A percentile compares a stretch with the other conserved stretches of the same genome.
These are phyloP conservation scores for Fusarium avenaceum DNA, from an alignment of 2,329 filamentous ascomycete genomes.

Conservation along the genomic window DNA sequence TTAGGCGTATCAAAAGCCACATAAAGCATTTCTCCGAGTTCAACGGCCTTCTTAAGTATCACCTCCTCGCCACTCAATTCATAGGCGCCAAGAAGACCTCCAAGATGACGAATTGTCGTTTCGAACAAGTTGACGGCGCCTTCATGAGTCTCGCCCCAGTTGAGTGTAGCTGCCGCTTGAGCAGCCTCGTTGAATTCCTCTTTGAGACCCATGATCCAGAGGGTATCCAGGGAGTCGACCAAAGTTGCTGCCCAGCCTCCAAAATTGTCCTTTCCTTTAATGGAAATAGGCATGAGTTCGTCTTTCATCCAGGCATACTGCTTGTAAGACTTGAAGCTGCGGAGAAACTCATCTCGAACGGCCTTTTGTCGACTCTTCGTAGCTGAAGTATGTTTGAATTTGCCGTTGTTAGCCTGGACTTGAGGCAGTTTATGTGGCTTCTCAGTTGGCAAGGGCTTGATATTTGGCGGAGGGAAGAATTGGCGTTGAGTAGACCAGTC, in stretches of 20 bases:
- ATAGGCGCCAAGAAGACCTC: constrained; percentile 65
- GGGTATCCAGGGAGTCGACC: constrained; percentile 72
- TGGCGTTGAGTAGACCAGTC: constrained; percentile 52
- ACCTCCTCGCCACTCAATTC: constrained; percentile 60
- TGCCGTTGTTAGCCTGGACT: constrained; percentile 50
- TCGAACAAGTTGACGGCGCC: constrained; percentile 66
- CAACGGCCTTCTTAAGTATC: constrained; percentile 50
- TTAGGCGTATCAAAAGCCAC: constrained; percentile 68
- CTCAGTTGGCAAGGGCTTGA: constrained; percentile 52
- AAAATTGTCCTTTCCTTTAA: constrained; percentile 62
- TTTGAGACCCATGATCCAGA: constrained; percentile 73
- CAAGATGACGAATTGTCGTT: constrained; percentile 68
- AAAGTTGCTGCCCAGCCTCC: constrained; percentile 72
- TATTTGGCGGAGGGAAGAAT: constrained; percentile 51
- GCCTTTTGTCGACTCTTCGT: constrained; percentile 54
- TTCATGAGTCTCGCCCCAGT: constrained; percentile 63
- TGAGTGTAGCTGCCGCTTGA: constrained; percentile 61
- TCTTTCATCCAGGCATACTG: constrained; percentile 68
- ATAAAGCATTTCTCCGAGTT: constrained; percentile 65
- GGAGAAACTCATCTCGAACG: constrained; percentile 59
- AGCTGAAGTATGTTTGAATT: constrained; percentile 39
- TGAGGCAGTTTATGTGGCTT: constrained; percentile 47
- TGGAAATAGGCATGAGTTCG: constrained; percentile 66
- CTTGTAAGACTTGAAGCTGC: constrained; percentile 66
- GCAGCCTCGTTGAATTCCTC: constrained; percentile 67